A percentile compares a stretch with the other conserved stretches of the same genome.
Evolutionary conservation across 306 rosid genomes (phyloP).

Genomic region (Cyamopsis tetragonoloba): DNA sequence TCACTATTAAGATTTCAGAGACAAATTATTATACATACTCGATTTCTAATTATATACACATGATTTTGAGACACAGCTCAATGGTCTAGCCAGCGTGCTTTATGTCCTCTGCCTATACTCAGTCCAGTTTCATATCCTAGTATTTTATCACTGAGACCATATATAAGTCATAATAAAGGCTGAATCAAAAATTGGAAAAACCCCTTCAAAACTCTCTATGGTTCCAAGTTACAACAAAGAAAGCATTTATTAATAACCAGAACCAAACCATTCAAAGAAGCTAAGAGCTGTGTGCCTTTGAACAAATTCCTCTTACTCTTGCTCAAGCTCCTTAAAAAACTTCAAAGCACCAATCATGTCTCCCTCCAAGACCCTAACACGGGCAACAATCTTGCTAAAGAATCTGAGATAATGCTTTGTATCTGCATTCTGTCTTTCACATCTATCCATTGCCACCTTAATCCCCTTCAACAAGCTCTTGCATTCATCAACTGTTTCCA

Average conservation of each 20-base stretch:
- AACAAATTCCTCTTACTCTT: conserved; percentile 8
- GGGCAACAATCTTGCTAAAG: conserved; percentile 23
- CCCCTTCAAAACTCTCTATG: conserved; percentile 2
- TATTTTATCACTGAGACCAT: background rate
- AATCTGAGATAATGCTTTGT: conserved; percentile 17
- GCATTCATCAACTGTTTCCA: conserved; percentile 34
- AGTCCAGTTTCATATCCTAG: background rate
- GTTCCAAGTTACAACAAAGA: background rate
- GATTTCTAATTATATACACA: conserved; percentile 5
- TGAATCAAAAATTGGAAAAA: background rate
- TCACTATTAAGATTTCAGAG: background rate
- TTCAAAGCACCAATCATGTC: conserved; percentile 42
- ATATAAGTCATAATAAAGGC: background rate
- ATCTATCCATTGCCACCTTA: conserved; percentile 33
- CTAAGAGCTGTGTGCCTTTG: no score
- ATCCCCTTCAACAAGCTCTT: conserved; percentile 30
- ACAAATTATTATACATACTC: background rate
- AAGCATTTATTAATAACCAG: background rate
- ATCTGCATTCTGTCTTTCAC: conserved; percentile 27
- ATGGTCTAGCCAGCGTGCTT: background rate
- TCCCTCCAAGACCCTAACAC: conserved; percentile 31
- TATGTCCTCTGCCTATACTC: background rate
- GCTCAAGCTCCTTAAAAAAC: conserved; percentile 34
- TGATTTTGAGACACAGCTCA: background rate
- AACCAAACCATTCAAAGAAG: background rate